Conservation (phyloP, 2,329 filamentous ascomycete genomes). For the Xylariales sp. region DNA sequence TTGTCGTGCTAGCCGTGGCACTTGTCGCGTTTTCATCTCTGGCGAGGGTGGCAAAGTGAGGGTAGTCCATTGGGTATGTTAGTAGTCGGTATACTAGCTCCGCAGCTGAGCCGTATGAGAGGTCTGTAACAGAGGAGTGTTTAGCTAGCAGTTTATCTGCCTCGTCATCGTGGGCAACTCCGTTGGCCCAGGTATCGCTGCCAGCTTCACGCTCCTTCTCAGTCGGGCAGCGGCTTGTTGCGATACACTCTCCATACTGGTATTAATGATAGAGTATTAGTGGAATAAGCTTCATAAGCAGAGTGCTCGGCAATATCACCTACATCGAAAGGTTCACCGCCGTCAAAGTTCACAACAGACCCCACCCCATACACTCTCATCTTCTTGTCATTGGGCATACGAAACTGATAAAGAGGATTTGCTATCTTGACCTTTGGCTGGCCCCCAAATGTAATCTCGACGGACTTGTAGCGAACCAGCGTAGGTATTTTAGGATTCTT, state of each 20-base stretch:
- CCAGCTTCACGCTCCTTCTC: conserved; percentile 15
- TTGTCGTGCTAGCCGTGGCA: conserved; percentile 25
- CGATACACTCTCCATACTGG: conserved; percentile 37
- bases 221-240: conserved; percentile 34
- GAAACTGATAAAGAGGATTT: conserved; percentile 49
- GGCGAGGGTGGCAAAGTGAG: conserved; percentile 38
- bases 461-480: conserved; percentile 40
- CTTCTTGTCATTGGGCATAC: conserved; percentile 42
- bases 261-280: conserved; percentile 14
- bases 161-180: conserved; percentile 32
- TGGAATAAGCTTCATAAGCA: background rate
- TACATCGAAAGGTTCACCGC: conserved; percentile 33
- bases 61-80: conserved; percentile 36
- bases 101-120: conserved; percentile 30
- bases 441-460: conserved; percentile 38
- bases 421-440: conserved; percentile 26
- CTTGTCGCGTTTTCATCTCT: conserved; percentile 25
- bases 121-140: conserved; percentile 26
- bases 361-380: conserved; percentile 18
- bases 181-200: conserved; percentile 25
- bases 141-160: conserved; percentile 22
- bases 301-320: background rate
- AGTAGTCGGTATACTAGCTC: conserved; percentile 37
- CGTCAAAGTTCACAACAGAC: conserved; percentile 22
- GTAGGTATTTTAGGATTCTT: conserved; percentile 41